These are phyloP conservation scores for Podospora pseudopauciseta DNA, from an alignment of 495 filamentous ascomycete species.

Conservation along the genomic window DNA sequence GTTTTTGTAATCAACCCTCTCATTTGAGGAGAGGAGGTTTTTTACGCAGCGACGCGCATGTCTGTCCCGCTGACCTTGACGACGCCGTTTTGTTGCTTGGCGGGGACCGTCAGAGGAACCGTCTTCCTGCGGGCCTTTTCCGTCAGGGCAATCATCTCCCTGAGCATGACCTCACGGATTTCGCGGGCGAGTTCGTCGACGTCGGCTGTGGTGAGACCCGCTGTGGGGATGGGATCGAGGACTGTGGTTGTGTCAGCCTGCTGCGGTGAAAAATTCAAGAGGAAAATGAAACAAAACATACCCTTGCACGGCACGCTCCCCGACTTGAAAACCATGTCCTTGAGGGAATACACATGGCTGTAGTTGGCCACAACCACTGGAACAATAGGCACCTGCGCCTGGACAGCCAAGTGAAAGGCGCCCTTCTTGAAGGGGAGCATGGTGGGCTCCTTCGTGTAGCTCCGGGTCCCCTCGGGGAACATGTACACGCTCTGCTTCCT, in stretches of 20 bases:
- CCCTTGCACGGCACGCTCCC: constrained; percentile 80
- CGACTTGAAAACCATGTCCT: constrained; percentile 62
- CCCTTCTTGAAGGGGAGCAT: constrained; percentile 96
- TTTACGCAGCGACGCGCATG: constrained; percentile 27
- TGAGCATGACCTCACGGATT: constrained; percentile 76
- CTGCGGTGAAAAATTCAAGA: neutral
- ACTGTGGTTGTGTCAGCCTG: constrained; percentile 46
- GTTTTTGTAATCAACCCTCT: neutral
- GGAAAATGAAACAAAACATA: constrained; percentile 33
- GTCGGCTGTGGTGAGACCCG: constrained; percentile 69
- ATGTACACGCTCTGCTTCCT: constrained; percentile 87
- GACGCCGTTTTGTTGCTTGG: constrained; percentile 18
- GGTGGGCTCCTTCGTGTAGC: constrained; percentile 74
- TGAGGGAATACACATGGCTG: constrained; percentile 70
- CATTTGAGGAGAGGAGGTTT: neutral
- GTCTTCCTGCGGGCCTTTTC: constrained; percentile 32
- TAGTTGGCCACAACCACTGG: constrained; percentile 88
- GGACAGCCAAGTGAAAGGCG: constrained; percentile 91
- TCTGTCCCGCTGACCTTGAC: constrained; percentile 24
- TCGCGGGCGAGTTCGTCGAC: constrained; percentile 72
- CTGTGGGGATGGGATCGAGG: constrained; percentile 81
- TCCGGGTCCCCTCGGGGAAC: constrained; percentile 90
- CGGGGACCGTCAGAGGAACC: neutral
- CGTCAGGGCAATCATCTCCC: constrained; percentile 64
- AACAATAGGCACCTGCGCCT: constrained; percentile 89